Evolutionary conservation across 1,139 yeast species (phyloP).

Genomic region (Candida sp.): DNA sequence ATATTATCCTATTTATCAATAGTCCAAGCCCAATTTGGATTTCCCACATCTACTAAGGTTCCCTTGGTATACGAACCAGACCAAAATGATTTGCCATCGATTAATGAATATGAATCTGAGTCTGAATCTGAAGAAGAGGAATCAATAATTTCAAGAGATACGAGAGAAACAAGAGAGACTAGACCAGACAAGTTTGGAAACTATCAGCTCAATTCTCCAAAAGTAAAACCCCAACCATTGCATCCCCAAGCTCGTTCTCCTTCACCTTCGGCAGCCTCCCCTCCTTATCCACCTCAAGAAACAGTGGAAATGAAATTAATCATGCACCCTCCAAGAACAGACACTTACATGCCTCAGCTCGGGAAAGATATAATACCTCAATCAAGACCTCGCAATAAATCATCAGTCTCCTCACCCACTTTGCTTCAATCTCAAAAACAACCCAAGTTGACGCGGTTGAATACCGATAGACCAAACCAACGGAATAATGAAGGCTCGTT

Average conservation of each 20-base stretch:
- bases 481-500: conserved; percentile 1
- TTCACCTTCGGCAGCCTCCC: not conserved
- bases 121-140: not conserved
- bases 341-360: not conserved
- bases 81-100: not conserved
- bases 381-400: not conserved
- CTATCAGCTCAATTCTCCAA: not conserved
- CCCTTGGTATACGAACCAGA: not conserved
- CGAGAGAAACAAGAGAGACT: not conserved
- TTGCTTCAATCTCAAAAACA: not conserved
- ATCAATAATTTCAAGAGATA: not conserved
- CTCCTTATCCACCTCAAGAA: not conserved
- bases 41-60: not conserved
- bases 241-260: not conserved
- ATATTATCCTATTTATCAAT: not conserved
- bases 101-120: not conserved
- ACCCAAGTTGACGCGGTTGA: not conserved
- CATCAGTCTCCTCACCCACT: not conserved
- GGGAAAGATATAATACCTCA: conserved; percentile 1
- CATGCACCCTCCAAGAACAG: not conserved
- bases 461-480: not conserved
- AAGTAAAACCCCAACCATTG: not conserved
- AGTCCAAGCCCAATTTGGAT: not conserved
- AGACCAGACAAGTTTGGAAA: too few species aligned
- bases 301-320: not conserved